Conservation (phyloP, 352 stramenopile genomes). For the Phytophthora pluvialis region DNA sequence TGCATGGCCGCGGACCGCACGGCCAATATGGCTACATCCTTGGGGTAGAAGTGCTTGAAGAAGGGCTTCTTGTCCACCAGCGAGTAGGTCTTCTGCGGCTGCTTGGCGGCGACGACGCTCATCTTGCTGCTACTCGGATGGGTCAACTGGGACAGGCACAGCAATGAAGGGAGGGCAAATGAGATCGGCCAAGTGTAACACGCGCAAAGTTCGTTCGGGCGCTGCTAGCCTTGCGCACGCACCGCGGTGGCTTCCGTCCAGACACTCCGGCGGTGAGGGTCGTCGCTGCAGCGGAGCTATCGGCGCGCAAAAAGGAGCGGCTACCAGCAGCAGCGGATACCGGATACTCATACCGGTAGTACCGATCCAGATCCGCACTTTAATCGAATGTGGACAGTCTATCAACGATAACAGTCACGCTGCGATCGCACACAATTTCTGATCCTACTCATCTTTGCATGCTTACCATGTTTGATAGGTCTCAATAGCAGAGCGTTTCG, state of each 20-base stretch:
- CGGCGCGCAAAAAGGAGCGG: neutral
- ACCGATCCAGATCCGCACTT: neutral
- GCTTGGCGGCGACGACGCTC: slow-evolving; percentile 57
- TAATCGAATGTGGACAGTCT: neutral
- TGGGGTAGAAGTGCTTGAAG: slow-evolving; percentile 83
- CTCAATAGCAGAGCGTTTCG: neutral
- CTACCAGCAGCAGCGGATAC: neutral
- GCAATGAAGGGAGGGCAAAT: neutral
- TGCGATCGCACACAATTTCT: neutral
- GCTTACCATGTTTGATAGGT: neutral
- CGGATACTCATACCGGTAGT: slow-evolving; percentile 4
- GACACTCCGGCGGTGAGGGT: slow-evolving; percentile 20
- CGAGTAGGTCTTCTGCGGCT: slow-evolving; percentile 62
- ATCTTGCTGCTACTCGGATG: slow-evolving; percentile 33
- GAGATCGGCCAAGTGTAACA: neutral
- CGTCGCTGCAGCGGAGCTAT: slow-evolving; percentile 12
- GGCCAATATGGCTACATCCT: slow-evolving; percentile 70
- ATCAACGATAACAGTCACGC: too few relatives aligned
- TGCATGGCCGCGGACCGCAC: slow-evolving; percentile 69
- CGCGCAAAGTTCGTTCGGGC: neutral
- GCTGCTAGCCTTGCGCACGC: slow-evolving; percentile 1
- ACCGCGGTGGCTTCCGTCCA: slow-evolving; percentile 11
- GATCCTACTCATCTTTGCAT: neutral
- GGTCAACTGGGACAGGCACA: slow-evolving; percentile 1
- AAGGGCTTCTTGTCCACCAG: slow-evolving; percentile 88